Evolutionary conservation across 352 stramenopile species (phyloP).

Genomic region (Nothophytophthora sp.): DNA sequence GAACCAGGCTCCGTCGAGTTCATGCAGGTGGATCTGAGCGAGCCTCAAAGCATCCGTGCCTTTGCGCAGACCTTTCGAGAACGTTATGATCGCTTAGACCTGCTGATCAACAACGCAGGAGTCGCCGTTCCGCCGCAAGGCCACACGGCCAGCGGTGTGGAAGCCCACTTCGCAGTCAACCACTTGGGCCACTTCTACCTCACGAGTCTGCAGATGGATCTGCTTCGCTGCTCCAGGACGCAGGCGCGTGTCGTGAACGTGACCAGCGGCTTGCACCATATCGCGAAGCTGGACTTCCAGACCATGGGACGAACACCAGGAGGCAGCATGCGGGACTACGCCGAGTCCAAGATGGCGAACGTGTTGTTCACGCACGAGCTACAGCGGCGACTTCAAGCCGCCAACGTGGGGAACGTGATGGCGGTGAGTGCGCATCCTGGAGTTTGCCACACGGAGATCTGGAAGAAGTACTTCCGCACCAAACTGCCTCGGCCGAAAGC

Average conservation of each 20-base stretch:
- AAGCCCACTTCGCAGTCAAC: conserved; percentile 52
- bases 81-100: conserved; percentile 43
- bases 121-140: conserved; percentile 27
- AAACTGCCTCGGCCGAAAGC: conserved; percentile 35
- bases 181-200: conserved; percentile 56
- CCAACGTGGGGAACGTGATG: conserved; percentile 28
- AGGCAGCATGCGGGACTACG: conserved; percentile 31
- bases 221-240: conserved; percentile 20
- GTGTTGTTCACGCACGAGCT: conserved; percentile 58
- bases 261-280: conserved; percentile 36
- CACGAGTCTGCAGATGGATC: conserved; percentile 38
- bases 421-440: conserved; percentile 41
- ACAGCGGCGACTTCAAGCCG: conserved; percentile 30
- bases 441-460: conserved; percentile 37
- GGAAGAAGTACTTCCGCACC: conserved; percentile 32
- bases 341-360: conserved; percentile 48
- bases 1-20: conserved; percentile 31
- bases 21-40: conserved; percentile 52
- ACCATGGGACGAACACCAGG: conserved; percentile 24
- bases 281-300: conserved; percentile 30
- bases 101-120: conserved; percentile 76
- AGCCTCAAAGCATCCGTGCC: conserved; percentile 38
- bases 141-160: conserved; percentile 27
- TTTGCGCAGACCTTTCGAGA: conserved; percentile 42
- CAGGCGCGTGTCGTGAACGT: conserved; percentile 43